phyloP scores from a whole-genome alignment of 1,284 basidiomycete genomes.

The Melanopsichium pennsylvanicum region DNA sequence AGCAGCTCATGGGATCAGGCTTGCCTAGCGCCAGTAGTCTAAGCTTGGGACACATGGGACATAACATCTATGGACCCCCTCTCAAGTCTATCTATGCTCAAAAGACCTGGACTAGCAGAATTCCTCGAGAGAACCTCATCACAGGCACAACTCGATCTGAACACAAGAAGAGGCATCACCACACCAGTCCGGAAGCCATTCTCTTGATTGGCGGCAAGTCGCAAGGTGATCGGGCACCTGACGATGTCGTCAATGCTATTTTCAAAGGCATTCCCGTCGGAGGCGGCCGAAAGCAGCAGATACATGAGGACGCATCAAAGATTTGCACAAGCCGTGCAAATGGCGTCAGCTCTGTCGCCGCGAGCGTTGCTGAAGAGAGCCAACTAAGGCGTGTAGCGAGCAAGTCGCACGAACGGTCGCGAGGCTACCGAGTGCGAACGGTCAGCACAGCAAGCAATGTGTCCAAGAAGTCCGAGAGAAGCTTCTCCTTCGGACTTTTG shows the following conservation, averaged over 20 bases:
- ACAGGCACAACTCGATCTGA: conserved; percentile 12
- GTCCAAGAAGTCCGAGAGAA: conserved; percentile 41
- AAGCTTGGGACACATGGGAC: conserved; percentile 17
- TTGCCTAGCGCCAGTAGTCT: conserved; percentile 35
- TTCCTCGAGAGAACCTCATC: conserved; percentile 38
- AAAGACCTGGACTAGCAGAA: conserved; percentile 30
- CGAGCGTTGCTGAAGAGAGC: neutral
- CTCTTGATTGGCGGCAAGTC: conserved; percentile 23
- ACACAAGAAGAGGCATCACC: conserved; percentile 9
- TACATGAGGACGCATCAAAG: conserved; percentile 7
- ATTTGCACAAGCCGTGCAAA: too few species aligned
- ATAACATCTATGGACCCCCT: conserved; percentile 30
- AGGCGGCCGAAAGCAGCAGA: conserved; percentile 16
- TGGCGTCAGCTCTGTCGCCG: neutral
- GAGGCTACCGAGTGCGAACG: conserved; percentile 16
- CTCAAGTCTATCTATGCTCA: conserved; percentile 32
- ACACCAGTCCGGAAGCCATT: conserved; percentile 8
- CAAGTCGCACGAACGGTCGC: conserved; percentile 10
- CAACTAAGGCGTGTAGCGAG: conserved; percentile 3
- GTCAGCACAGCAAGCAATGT: conserved; percentile 21
- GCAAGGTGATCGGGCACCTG: conserved; percentile 45
- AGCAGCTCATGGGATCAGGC: conserved; percentile 12
- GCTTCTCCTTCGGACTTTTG: conserved; percentile 26
- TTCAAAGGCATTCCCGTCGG: conserved; percentile 45
- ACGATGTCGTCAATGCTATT: conserved; percentile 49